phyloP scores from a whole-genome alignment of 148 eudicot genomes.

The Dysphania ambrosioides region DNA sequence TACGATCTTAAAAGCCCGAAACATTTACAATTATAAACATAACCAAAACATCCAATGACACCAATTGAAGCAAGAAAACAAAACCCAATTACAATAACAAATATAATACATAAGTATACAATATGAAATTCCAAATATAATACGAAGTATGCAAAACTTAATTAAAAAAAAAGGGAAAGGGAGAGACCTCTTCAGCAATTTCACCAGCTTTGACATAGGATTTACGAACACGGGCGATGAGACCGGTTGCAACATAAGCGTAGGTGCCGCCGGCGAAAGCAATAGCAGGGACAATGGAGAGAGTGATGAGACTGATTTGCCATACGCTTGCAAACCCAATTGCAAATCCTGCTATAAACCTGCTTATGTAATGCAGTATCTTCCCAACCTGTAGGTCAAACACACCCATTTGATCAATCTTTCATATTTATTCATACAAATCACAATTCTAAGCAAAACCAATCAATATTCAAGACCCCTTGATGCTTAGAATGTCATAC shows the following conservation, averaged over 20 bases:
- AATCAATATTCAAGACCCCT: not conserved
- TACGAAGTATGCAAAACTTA: conserved; percentile 7
- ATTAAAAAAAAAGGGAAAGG: not conserved
- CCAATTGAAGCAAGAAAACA: not conserved
- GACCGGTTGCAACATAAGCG: conserved; percentile 87
- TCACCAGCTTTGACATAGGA: conserved; percentile 88
- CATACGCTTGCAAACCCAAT: conserved; percentile 86
- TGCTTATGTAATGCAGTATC: conserved; percentile 80
- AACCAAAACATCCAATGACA: not conserved
- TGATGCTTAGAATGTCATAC: not conserved
- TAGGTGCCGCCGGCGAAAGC: conserved; percentile 88
- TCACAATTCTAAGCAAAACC: not conserved
- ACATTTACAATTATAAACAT: no score
- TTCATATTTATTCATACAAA: not conserved
- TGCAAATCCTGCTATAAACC: conserved; percentile 74
- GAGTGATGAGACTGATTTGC: conserved; percentile 94
- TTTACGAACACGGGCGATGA: conserved; percentile 78
- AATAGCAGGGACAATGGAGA: conserved; percentile 84
- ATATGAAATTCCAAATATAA: not conserved
- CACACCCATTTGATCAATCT: conserved; percentile 12
- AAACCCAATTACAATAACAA: not conserved
- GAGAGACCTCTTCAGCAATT: conserved; percentile 83
- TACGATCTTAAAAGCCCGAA: no score
- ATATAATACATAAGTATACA: not conserved
- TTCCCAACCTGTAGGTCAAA: conserved; percentile 75